phyloP scores from a whole-genome alignment of 2,329 filamentous ascomycete species.

The Lecanosticta acicola region DNA sequence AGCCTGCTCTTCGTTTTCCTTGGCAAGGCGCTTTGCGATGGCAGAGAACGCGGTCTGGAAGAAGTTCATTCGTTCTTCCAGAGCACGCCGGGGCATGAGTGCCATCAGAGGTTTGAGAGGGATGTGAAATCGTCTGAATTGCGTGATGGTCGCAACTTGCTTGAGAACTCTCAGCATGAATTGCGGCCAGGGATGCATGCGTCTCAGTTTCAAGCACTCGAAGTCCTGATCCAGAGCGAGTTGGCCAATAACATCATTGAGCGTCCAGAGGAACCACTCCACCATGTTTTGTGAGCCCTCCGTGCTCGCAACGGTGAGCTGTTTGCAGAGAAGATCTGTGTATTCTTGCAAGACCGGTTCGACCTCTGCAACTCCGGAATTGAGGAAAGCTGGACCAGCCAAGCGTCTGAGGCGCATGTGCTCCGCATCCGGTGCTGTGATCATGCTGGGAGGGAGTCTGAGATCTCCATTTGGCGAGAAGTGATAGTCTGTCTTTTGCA shows the following conservation, averaged over 20 bases:
- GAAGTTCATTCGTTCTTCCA: slow-evolving; percentile 13
- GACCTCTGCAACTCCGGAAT: slow-evolving; percentile 19
- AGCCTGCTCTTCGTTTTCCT: slow-evolving; percentile 3
- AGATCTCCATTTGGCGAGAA: slow-evolving; percentile 9
- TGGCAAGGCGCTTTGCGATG: slow-evolving; percentile 13
- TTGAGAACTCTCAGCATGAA: slow-evolving; percentile 19
- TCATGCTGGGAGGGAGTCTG: slow-evolving; percentile 18
- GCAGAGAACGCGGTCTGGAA: slow-evolving; percentile 13
- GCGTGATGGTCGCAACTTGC: slow-evolving; percentile 15
- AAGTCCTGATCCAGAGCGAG: slow-evolving; percentile 51
- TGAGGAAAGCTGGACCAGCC: slow-evolving; percentile 19
- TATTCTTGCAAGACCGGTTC: slow-evolving; percentile 22
- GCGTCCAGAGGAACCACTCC: slow-evolving; percentile 75
- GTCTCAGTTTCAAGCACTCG: slow-evolving; percentile 17
- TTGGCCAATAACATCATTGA: slow-evolving; percentile 62
- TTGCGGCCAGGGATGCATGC: slow-evolving; percentile 22
- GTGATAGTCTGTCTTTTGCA: slow-evolving; percentile 17
- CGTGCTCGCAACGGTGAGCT: slow-evolving; percentile 30
- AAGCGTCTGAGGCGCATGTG: slow-evolving; percentile 18
- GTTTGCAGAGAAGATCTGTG: slow-evolving; percentile 14
- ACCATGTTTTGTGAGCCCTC: slow-evolving; percentile 66
- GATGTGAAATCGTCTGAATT: slow-evolving; percentile 19
- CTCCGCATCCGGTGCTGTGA: slow-evolving; percentile 19
- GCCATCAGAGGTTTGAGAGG: slow-evolving; percentile 11
- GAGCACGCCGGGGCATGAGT: slow-evolving; percentile 10